Evolutionary conservation across 2,329 filamentous ascomycete genomes (phyloP).

Genomic region (Aureobasidium mangrovei): DNA sequence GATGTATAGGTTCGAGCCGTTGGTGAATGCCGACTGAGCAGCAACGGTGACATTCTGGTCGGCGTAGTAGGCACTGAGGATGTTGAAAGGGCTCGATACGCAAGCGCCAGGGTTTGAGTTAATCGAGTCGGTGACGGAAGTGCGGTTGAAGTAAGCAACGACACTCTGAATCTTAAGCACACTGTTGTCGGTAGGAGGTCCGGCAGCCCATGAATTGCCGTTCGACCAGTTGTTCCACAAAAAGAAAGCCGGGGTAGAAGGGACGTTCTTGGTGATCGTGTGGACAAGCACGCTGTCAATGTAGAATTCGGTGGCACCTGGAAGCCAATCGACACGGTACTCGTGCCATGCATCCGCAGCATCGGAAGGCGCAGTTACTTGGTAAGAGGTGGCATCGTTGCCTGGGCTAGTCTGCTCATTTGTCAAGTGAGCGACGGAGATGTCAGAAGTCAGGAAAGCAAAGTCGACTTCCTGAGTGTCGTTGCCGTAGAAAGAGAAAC

Average conservation of each 20-base stretch:
- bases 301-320: conserved; percentile 56
- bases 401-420: conserved; percentile 54
- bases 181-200: conserved; percentile 56
- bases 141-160: conserved; percentile 50
- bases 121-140: not conserved
- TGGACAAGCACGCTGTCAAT: conserved; percentile 56
- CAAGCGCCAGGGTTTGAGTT: not conserved
- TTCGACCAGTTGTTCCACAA: conserved; percentile 64
- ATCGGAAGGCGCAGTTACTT: conserved; percentile 51
- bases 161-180: conserved; percentile 58
- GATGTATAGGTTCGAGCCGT: not conserved
- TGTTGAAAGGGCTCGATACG: not conserved
- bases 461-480: conserved; percentile 75
- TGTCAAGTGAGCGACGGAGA: conserved; percentile 35
- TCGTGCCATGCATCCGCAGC: conserved; percentile 66
- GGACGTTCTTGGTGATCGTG: conserved; percentile 37
- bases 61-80: not conserved
- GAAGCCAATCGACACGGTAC: conserved; percentile 68
- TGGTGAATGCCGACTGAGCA: not conserved
- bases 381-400: conserved; percentile 49
- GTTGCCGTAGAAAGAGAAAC: conserved; percentile 77
- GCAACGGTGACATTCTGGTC: conserved; percentile 7
- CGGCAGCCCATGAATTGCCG: conserved; percentile 64
- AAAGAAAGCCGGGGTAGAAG: conserved; percentile 53
- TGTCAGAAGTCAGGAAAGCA: conserved; percentile 35